Conservation (phyloP, 495 filamentous ascomycete species). For the Ramalina peruviana region DNA sequence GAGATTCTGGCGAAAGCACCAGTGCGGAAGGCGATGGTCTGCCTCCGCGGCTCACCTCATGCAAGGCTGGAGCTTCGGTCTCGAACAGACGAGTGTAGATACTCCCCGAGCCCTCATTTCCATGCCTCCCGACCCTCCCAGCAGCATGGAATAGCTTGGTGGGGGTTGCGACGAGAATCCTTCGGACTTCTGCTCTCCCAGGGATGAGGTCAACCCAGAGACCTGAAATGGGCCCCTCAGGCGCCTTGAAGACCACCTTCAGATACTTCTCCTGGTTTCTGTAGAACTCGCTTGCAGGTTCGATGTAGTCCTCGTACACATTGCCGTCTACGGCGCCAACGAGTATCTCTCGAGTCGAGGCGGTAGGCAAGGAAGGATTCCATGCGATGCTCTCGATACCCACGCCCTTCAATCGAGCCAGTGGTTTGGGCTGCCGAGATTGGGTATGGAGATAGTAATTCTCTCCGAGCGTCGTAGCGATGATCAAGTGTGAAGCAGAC, state of each 20-base stretch:
- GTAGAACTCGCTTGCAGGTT: slow-evolving; percentile 86
- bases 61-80: slow-evolving; percentile 55
- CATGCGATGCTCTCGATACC: slow-evolving; percentile 80
- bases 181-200: slow-evolving; percentile 49
- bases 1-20: slow-evolving; percentile 59
- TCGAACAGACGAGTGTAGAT: slow-evolving; percentile 85
- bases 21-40: slow-evolving; percentile 46
- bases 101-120: slow-evolving; percentile 65
- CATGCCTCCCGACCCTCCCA: slow-evolving; percentile 57
- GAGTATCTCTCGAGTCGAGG: slow-evolving; percentile 90
- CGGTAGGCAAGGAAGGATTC: slow-evolving; percentile 93
- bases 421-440: slow-evolving; percentile 67
- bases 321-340: slow-evolving; percentile 83
- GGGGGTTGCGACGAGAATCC: slow-evolving; percentile 65
- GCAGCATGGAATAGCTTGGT: slow-evolving; percentile 62
- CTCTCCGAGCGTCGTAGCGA: slow-evolving; percentile 81
- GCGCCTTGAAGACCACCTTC: slow-evolving; percentile 60
- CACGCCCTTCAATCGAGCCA: slow-evolving; percentile 75
- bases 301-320: slow-evolving; percentile 91
- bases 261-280: slow-evolving; percentile 87
- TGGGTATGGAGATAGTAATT: slow-evolving; percentile 98
- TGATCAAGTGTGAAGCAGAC: slow-evolving; percentile 83
- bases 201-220: slow-evolving; percentile 64
- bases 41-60: slow-evolving; percentile 48
- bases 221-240: slow-evolving; percentile 67